phyloP scores from a whole-genome alignment of 2,329 filamentous ascomycete genomes.

The Trichothecium roseum region DNA sequence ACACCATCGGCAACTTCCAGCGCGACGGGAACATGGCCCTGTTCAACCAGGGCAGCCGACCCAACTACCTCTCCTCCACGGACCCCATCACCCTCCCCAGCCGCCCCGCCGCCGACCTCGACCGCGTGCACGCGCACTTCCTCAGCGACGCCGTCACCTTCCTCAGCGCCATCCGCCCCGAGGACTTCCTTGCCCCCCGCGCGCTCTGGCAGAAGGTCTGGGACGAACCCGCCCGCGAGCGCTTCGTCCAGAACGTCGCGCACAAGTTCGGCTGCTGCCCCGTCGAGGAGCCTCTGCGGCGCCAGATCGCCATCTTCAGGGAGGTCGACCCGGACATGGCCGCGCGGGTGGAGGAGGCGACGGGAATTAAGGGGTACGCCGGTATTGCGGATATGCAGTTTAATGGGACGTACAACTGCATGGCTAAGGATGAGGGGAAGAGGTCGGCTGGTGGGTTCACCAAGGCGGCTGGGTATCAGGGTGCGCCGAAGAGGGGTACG shows the following conservation, averaged over 20 bases:
- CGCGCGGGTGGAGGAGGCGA: constrained; percentile 48
- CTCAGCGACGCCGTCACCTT: constrained; percentile 25
- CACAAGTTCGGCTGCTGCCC: constrained; percentile 51
- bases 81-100: constrained; percentile 22
- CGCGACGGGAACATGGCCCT: constrained; percentile 62
- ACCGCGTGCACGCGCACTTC: constrained; percentile 27
- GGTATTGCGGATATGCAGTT: constrained; percentile 45
- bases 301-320: constrained; percentile 59
- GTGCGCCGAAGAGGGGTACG: too few relatives aligned
- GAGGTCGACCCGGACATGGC: constrained; percentile 51
- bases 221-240: constrained; percentile 44
- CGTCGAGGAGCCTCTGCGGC: constrained; percentile 51
- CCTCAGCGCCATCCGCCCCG: constrained; percentile 24
- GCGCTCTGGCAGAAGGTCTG: constrained; percentile 51
- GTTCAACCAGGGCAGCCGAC: constrained; percentile 49
- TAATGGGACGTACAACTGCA: constrained; percentile 52
- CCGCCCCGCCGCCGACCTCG: constrained; percentile 22
- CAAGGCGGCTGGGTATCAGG: too few relatives aligned
- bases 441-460: constrained; percentile 41
- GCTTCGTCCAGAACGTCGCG: constrained; percentile 49
- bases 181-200: constrained; percentile 38
- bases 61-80: constrained; percentile 43
- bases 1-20: constrained; percentile 46
- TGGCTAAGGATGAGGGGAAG: constrained; percentile 35
- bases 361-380: constrained; percentile 48